Evolutionary conservation across 441 rosid species (phyloP).

Genomic region (Brassica hybrid): DNA sequence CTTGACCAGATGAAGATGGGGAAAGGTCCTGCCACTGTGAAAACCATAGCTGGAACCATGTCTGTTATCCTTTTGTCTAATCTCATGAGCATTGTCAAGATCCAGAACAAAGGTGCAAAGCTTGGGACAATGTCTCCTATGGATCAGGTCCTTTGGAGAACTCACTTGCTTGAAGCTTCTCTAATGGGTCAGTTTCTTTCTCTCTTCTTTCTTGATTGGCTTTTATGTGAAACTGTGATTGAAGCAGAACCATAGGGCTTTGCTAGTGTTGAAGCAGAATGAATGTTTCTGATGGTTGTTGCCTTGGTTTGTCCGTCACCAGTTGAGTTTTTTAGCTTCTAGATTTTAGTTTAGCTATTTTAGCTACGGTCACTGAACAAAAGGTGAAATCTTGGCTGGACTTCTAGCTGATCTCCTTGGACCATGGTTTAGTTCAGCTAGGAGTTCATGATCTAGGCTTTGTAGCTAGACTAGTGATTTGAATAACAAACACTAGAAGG

Average conservation of each 20-base stretch:
- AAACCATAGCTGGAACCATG: slow-evolving; percentile 91
- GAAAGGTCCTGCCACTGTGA: slow-evolving; percentile 89
- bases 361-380: neutral
- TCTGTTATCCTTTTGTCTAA: slow-evolving; percentile 82
- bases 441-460: neutral
- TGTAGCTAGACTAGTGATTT: neutral
- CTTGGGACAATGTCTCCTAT: slow-evolving; percentile 98
- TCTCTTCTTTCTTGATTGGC: neutral
- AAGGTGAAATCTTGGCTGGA: slow-evolving; percentile 19
- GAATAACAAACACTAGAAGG: neutral
- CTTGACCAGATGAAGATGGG: slow-evolving; percentile 88
- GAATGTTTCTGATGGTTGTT: neutral
- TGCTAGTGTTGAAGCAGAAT: neutral
- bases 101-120: slow-evolving; percentile 97
- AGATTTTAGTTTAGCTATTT: neutral
- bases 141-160: slow-evolving; percentile 99
- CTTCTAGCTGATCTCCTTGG: neutral
- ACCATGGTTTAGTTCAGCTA: neutral
- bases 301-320: neutral
- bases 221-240: neutral
- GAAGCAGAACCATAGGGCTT: neutral
- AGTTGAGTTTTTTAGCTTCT: neutral
- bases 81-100: slow-evolving; percentile 87
- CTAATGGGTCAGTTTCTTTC: slow-evolving; percentile 69
- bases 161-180: slow-evolving; percentile 97